Percentiles rank a stretch among this genome's conserved stretches.
Evolutionary conservation across 2,329 filamentous ascomycete genomes (phyloP).

Genomic region (Ophiostoma angusticollis): DNA sequence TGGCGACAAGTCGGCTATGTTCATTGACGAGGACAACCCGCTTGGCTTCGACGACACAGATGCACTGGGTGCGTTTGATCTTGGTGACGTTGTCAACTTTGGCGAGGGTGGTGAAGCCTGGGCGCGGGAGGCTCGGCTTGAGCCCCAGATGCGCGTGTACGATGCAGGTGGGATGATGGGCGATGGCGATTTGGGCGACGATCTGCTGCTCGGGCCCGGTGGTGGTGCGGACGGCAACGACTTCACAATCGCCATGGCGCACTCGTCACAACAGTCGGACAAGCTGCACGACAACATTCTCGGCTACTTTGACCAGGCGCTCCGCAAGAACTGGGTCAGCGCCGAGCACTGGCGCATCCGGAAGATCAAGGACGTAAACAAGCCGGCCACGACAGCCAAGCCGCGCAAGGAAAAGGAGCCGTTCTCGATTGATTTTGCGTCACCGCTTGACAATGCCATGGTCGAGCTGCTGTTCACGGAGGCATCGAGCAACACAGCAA

Average conservation of each 20-base stretch:
- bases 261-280: constrained; percentile 50
- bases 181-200: constrained; percentile 40
- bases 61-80: constrained; percentile 57
- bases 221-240: constrained; percentile 53
- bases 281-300: constrained; percentile 79
- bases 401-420: constrained; percentile 90
- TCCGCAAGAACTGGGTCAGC: constrained; percentile 95
- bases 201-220: constrained; percentile 44
- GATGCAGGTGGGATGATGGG: constrained; percentile 34
- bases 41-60: constrained; percentile 75
- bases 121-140: constrained; percentile 78
- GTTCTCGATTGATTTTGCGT: constrained; percentile 83
- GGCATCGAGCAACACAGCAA: constrained; percentile 65
- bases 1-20: constrained; percentile 62
- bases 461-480: constrained; percentile 71
- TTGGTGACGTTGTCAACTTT: constrained; percentile 65
- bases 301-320: constrained; percentile 92
- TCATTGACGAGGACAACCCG: constrained; percentile 77
- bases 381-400: constrained; percentile 24
- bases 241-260: constrained; percentile 69
- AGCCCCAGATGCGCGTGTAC: constrained; percentile 75
- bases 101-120: constrained; percentile 93
- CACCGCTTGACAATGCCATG: constrained; percentile 56
- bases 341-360: constrained; percentile 98
- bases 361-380: constrained; percentile 62